A percentile compares a stretch with the other conserved stretches of the same genome.
Conservation (phyloP, 345 rosid species). For the Aurinia saxatilis region DNA sequence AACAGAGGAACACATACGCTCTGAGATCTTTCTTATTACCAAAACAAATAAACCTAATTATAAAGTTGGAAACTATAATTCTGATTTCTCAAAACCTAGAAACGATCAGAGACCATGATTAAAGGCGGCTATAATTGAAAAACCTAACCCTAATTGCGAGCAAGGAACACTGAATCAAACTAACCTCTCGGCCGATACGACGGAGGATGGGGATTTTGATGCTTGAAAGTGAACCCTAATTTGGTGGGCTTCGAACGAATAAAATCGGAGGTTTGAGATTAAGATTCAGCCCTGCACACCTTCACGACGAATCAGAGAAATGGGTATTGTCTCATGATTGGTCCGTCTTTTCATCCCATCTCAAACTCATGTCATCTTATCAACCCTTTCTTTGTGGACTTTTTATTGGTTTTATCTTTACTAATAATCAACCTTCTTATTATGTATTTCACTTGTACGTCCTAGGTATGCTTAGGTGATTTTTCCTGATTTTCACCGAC, state of each 20-base stretch:
- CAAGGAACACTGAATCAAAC: neutral
- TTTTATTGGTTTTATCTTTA: no score
- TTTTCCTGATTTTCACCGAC: no score
- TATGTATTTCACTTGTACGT: no score
- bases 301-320: neutral
- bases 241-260: neutral
- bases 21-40: neutral
- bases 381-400: no score
- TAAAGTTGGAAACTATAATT: no score
- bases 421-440: no score
- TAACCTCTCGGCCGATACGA: neutral
- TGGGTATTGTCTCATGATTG: neutral
- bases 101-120: neutral
- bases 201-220: neutral
- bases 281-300: no score
- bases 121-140: neutral
- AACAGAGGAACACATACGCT: neutral
- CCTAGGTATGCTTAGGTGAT: no score
- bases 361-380: conserved; percentile 3
- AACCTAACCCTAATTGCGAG: neutral
- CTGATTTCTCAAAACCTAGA: no score
- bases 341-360: neutral
- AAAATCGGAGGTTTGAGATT: neutral
- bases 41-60: no score
- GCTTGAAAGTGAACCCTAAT: conserved; percentile 13